A percentile compares a stretch with the other conserved stretches of the same genome.
phyloP scores from a whole-genome alignment of 768 basidiomycete genomes.

The Solioccasus polychromus region DNA sequence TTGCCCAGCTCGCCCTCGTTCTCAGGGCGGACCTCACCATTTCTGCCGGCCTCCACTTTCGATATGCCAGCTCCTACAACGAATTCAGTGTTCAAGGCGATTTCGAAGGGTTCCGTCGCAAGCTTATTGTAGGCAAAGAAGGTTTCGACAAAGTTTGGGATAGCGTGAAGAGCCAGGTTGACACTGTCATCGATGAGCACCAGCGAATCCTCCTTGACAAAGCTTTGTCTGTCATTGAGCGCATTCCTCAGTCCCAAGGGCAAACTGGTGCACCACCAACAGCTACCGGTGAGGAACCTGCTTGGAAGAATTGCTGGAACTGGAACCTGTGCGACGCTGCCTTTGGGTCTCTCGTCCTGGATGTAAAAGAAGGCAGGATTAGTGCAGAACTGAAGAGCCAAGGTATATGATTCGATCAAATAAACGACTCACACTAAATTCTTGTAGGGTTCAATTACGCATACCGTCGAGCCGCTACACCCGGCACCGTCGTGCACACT shows the following conservation, averaged over 20 bases:
- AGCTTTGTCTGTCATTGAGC: conserved; percentile 79
- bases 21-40: conserved; percentile 94
- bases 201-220: conserved; percentile 89
- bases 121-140: conserved; percentile 75
- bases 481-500: conserved; percentile 50
- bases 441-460: conserved; percentile 89
- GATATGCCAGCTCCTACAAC: conserved; percentile 94
- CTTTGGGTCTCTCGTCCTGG: conserved; percentile 83
- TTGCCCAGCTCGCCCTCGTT: conserved; percentile 84
- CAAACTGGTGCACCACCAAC: conserved; percentile 40
- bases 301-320: conserved; percentile 99
- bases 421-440: conserved; percentile 5
- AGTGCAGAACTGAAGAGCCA: conserved; percentile 91
- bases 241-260: conserved; percentile 59
- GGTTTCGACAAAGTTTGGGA: conserved; percentile 93
- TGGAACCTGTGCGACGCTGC: conserved; percentile 98
- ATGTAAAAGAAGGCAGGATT: conserved; percentile 88
- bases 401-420: conserved; percentile 47
- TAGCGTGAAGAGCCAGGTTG: conserved; percentile 86
- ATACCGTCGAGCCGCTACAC: conserved; percentile 72
- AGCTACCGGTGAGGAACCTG: conserved; percentile 74
- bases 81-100: conserved; percentile 93
- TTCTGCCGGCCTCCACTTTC: conserved; percentile 95
- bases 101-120: conserved; percentile 82
- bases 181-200: conserved; percentile 85